Conservation (phyloP, 192 early-diverging fungal species). For the Entrophospora sp. region DNA sequence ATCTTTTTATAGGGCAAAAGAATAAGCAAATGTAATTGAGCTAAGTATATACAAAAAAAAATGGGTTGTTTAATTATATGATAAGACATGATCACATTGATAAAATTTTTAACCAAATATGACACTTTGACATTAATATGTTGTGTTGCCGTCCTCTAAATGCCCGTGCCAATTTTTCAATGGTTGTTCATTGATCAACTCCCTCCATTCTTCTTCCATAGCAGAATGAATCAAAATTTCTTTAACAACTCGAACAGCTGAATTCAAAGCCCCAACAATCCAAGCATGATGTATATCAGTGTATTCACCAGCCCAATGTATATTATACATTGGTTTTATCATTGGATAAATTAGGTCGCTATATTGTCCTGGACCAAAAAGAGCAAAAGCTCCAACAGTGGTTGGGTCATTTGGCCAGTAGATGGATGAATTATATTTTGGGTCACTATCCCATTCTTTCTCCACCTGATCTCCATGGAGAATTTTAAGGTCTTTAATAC, state of each 20-base stretch:
- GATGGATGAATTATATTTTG: constrained; percentile 12
- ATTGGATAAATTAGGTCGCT: constrained; percentile 9
- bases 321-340: constrained; percentile 6
- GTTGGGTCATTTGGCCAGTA: constrained; percentile 23
- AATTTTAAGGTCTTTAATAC: constrained; percentile 19
- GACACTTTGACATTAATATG: too few relatives aligned
- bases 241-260: background rate
- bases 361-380: constrained; percentile 11
- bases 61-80: too few relatives aligned
- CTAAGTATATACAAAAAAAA: too few relatives aligned
- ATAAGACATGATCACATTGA: too few relatives aligned
- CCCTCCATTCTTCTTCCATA: background rate
- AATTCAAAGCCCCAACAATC: background rate
- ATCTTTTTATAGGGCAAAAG: too few relatives aligned
- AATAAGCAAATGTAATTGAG: too few relatives aligned
- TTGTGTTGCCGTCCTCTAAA: too few relatives aligned
- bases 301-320: constrained; percentile 28
- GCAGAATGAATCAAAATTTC: background rate
- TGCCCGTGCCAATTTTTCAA: background rate
- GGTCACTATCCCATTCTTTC: background rate
- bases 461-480: constrained; percentile 19
- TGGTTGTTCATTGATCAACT: background rate
- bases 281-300: constrained; percentile 21
- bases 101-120: too few relatives aligned
- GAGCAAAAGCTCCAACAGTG: constrained; percentile 17